Conservation (phyloP, 1,284 basidiomycete species). For the Tilletia setariae region DNA sequence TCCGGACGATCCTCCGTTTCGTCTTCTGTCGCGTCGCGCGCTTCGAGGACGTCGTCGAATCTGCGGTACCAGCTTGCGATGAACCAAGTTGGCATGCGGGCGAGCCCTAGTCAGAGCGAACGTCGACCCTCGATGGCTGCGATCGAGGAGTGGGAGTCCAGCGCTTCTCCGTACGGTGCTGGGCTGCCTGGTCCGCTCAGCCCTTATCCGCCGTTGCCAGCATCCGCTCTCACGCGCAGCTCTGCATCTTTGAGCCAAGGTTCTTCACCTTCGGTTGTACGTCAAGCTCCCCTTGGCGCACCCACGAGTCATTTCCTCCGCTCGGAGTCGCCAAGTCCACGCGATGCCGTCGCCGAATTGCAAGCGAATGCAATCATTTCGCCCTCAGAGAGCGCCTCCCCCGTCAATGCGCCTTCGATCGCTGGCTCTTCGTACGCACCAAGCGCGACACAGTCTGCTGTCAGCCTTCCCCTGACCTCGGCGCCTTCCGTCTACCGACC, state of each 20-base stretch:
- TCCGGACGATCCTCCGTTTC: conserved; percentile 17
- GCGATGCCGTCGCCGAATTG: not conserved
- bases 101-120: not conserved
- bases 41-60: not conserved
- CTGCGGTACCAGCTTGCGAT: not conserved
- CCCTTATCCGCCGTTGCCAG: conserved; percentile 32
- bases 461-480: conserved; percentile 11
- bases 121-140: conserved; percentile 32
- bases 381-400: not conserved
- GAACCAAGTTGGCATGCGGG: not conserved
- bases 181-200: not conserved
- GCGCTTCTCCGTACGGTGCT: not conserved
- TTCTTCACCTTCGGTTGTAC: conserved; percentile 36
- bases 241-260: conserved; percentile 19
- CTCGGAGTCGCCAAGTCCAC: not conserved
- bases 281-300: conserved; percentile 45
- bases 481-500: conserved; percentile 38
- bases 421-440: conserved; percentile 12
- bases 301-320: conserved; percentile 33
- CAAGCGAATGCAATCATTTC: not conserved
- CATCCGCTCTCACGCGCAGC: conserved; percentile 22
- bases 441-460: conserved; percentile 18
- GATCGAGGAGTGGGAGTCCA: conserved; percentile 48
- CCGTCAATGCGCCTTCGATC: not conserved
- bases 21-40: conserved; percentile 22